A percentile compares a stretch with the other conserved stretches of the same genome.
phyloP scores from a whole-genome alignment of 2,329 filamentous ascomycete genomes.

The Microsporum audouinii region DNA sequence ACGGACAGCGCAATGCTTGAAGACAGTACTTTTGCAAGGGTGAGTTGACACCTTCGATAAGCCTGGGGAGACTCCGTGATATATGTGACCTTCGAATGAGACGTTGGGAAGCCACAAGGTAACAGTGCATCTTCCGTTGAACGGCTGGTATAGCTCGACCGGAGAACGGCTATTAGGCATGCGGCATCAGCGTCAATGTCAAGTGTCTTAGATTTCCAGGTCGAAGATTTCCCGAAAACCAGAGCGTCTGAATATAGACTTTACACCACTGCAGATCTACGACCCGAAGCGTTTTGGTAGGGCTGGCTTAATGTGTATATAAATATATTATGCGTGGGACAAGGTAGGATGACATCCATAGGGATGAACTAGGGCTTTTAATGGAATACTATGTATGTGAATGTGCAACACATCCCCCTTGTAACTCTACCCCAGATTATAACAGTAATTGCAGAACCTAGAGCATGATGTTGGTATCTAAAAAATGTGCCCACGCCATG shows the following conservation, averaged over 20 bases:
- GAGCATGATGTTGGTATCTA: background rate
- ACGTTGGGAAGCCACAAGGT: background rate
- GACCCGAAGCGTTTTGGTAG: too few species aligned
- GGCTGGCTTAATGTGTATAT: too few species aligned
- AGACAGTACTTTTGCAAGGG: too few species aligned
- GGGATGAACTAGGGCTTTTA: too few species aligned
- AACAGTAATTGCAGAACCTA: background rate
- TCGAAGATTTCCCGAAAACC: background rate
- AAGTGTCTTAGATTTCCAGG: background rate
- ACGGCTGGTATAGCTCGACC: background rate
- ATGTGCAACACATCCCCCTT: too few species aligned
- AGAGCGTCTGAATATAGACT: background rate
- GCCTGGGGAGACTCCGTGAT: background rate
- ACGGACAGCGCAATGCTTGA: too few species aligned
- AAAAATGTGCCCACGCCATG: background rate
- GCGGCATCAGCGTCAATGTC: background rate
- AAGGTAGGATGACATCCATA: too few species aligned
- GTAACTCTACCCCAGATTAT: too few species aligned
- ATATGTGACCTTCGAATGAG: background rate
- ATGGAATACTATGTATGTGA: too few species aligned
- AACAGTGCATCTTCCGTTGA: background rate
- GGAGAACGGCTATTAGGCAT: background rate
- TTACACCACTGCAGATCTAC: background rate
- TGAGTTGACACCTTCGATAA: background rate
- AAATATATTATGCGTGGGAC: too few species aligned